Evolutionary conservation across 495 filamentous ascomycete species (phyloP), one percentile per base, ranked within the genome.

Genomic region (Chaetomidium leptoderma): DNA sequence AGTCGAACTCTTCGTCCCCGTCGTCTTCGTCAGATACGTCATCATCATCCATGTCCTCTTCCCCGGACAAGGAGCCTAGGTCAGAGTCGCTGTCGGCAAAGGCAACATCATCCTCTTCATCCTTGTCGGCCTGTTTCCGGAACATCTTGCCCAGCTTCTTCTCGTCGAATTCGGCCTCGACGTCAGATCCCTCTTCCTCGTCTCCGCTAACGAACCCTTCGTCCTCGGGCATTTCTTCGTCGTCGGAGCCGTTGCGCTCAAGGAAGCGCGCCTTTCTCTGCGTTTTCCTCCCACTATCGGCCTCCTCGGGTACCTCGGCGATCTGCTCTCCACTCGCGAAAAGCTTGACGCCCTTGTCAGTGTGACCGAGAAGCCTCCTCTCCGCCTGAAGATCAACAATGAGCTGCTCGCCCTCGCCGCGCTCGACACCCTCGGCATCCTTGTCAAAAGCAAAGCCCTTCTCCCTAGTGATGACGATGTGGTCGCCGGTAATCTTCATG

Each of bases 51-150:
- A 81, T 77, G 21, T 75, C 84, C 59, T 86, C 84, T 26, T 91
- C 84, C 4, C 77, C 86, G 3, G 81, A 95, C 35, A 96, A 73
- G 14, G 93, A 97, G 13, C 93, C 93, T 4, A 97, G 76, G 69
- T 97, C 95, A 7, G 92, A 97, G 66, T 98, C 93, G 64, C 88
- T 93, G 64, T 97, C 92, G 1, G 92, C 92, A 70, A 96, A 98
- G n/a, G 82, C 87, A 60, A 96, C 58, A 39, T 83, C 86, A 33
- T 85, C 83, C 13, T 77, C 73, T 8, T 66, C 74, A 37, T 74
- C 73, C 17, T 73, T 65, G 51, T 81, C 73, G 16, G 72, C 71
- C 27, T 66, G 60, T 36, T 72, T 68, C 23, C 66, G 71, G 65
- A 86, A 83, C 47, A 80, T 71, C 42, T 74, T 81, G 32, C 83